Evolutionary conservation across 2,329 filamentous ascomycete genomes (phyloP).

Genomic region (Beauveria sp.): DNA sequence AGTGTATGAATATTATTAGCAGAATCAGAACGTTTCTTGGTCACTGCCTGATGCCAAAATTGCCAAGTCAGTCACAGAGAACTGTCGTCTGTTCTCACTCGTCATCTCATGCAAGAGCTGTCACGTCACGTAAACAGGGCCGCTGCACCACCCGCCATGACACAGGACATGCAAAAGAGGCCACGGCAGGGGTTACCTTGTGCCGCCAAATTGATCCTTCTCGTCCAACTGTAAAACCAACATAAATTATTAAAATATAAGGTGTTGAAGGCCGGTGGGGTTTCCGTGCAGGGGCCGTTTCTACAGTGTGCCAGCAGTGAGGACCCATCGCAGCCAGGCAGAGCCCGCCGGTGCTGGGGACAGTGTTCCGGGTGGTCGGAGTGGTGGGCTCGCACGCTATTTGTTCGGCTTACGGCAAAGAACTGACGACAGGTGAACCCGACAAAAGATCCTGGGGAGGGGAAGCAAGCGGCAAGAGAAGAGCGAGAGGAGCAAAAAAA

Average conservation of each 20-base stretch:
- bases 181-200: not conserved
- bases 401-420: not conserved
- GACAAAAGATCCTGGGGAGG: not conserved
- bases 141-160: not conserved
- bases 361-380: slow-evolving; percentile 1
- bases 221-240: not conserved
- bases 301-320: not conserved
- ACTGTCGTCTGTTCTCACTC: not conserved
- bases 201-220: not conserved
- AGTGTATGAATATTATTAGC: too few relatives aligned
- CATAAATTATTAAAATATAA: not conserved
- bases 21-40: not conserved
- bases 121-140: slow-evolving; percentile 3
- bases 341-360: not conserved
- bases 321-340: not conserved
- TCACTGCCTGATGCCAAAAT: too few relatives aligned
- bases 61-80: not conserved
- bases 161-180: not conserved
- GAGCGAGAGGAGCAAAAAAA: too few relatives aligned
- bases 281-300: not conserved
- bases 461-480: not conserved
- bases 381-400: not conserved
- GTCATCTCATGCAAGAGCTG: not conserved
- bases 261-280: not conserved
- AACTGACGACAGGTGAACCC: not conserved